Conservation (phyloP, 495 filamentous ascomycete genomes). For the Symbiotaphrina buchneri region DNA sequence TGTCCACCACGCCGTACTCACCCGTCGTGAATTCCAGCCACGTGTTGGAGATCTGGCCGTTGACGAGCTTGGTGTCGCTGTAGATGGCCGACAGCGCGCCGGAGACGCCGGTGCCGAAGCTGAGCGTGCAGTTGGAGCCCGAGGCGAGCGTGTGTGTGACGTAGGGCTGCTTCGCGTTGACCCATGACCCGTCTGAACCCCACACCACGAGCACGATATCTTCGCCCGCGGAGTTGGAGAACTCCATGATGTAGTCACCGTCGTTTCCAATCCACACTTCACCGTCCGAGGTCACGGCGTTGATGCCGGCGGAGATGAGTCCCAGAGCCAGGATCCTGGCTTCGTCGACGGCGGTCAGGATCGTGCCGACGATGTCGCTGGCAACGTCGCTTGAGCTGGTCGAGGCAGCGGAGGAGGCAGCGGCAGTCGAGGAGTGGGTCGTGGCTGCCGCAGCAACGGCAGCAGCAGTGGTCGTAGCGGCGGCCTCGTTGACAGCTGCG, state of each 20-base stretch:
- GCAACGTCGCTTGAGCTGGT: too few relatives aligned
- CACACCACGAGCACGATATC: background rate
- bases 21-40: slow-evolving; percentile 16
- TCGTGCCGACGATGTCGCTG: background rate
- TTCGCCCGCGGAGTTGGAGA: background rate
- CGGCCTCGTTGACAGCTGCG: background rate
- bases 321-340: background rate
- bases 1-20: slow-evolving; percentile 12
- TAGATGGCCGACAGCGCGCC: slow-evolving; percentile 13
- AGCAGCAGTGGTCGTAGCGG: background rate
- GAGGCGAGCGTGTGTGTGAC: background rate
- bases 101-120: slow-evolving; percentile 8
- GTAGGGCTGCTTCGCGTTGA: slow-evolving; percentile 3
- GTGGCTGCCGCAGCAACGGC: background rate
- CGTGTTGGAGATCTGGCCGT: slow-evolving; percentile 16
- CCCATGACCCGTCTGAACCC: slow-evolving; percentile 2
- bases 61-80: slow-evolving; percentile 9
- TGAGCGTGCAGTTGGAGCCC: background rate
- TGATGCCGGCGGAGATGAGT: background rate
- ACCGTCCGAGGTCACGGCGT: background rate
- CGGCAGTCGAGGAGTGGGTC: background rate
- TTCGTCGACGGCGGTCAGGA: background rate
- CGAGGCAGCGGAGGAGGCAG: background rate
- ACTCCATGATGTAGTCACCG: background rate
- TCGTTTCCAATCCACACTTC: slow-evolving; percentile 1